Percentiles rank a stretch among this genome's conserved stretches.
Conservation (phyloP, 2,329 filamentous ascomycete genomes). For the Trichoderma sp. region DNA sequence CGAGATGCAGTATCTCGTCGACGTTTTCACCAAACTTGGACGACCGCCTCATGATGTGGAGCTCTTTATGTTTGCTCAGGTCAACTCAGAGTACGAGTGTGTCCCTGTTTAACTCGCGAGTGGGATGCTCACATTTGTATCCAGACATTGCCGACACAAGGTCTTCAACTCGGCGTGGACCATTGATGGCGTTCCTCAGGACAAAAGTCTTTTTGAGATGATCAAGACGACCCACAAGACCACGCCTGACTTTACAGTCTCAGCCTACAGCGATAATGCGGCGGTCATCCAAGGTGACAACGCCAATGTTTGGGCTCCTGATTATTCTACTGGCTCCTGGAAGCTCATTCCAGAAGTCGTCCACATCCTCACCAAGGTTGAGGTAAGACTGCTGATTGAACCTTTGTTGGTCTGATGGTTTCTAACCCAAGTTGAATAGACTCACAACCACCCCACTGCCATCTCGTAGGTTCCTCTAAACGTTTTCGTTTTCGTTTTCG, state of each 20-base stretch:
- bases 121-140: constrained; percentile 7
- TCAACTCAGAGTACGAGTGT: constrained; percentile 73
- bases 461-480: constrained; percentile 57
- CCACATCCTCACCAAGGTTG: constrained; percentile 88
- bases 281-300: constrained; percentile 62
- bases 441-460: constrained; percentile 94
- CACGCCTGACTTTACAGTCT: constrained; percentile 79
- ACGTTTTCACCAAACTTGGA: constrained; percentile 45
- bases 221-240: constrained; percentile 91
- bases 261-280: constrained; percentile 96
- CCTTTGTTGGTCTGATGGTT: background rate
- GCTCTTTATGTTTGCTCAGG: constrained; percentile 98
- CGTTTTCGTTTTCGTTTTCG: too few relatives aligned
- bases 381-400: constrained; percentile 37
- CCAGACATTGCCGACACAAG: constrained; percentile 70
- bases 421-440: constrained; percentile 38
- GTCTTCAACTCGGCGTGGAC: constrained; percentile 97
- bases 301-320: constrained; percentile 72
- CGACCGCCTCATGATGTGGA: constrained; percentile 82
- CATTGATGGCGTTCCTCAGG: constrained; percentile 80
- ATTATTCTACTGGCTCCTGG: constrained; percentile 84
- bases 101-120: constrained; percentile 6
- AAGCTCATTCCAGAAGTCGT: constrained; percentile 79
- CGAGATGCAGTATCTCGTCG: constrained; percentile 93
- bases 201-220: constrained; percentile 86